Evolutionary conservation across 371 early-diverging fungal genomes (phyloP).

Genomic region (Mucor sp.): DNA sequence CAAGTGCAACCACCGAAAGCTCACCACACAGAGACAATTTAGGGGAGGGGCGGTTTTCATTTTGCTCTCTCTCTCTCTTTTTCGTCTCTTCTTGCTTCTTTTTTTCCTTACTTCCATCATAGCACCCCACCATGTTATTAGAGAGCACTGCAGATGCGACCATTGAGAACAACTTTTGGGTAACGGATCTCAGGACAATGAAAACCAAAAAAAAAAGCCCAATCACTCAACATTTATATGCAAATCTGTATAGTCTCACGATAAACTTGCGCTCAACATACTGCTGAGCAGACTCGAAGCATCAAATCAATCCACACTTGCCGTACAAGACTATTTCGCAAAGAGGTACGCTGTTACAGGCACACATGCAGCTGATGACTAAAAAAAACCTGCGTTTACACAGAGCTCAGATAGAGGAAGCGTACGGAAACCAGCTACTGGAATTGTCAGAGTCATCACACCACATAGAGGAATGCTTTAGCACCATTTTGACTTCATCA

Average conservation of each 20-base stretch:
- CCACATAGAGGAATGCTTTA: conserved; percentile 4
- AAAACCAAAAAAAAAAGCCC: background rate
- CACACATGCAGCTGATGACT: background rate
- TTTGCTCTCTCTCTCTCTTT: background rate
- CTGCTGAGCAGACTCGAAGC: conserved; percentile 5
- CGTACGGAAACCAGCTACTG: conserved; percentile 13
- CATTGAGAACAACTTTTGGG: conserved; percentile 16
- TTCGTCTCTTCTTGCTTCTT: background rate
- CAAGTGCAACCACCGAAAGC: background rate
- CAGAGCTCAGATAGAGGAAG: conserved; percentile 16
- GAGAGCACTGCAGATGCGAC: background rate
- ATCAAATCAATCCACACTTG: background rate
- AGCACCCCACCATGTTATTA: background rate
- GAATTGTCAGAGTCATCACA: conserved; percentile 5
- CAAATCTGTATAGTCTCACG: conserved; percentile 1
- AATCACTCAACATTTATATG: too few relatives aligned
- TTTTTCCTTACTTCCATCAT: background rate
- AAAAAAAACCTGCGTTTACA: background rate
- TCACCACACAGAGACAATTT: background rate
- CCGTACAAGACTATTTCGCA: conserved; percentile 5
- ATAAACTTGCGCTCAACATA: conserved; percentile 12
- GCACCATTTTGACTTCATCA: conserved; percentile 3
- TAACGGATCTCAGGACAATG: background rate
- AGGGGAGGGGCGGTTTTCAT: background rate
- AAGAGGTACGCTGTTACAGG: conserved; percentile 5